Evolutionary conservation across 2,329 filamentous ascomycete species (phyloP).

Genomic region (Penicillium sp.): DNA sequence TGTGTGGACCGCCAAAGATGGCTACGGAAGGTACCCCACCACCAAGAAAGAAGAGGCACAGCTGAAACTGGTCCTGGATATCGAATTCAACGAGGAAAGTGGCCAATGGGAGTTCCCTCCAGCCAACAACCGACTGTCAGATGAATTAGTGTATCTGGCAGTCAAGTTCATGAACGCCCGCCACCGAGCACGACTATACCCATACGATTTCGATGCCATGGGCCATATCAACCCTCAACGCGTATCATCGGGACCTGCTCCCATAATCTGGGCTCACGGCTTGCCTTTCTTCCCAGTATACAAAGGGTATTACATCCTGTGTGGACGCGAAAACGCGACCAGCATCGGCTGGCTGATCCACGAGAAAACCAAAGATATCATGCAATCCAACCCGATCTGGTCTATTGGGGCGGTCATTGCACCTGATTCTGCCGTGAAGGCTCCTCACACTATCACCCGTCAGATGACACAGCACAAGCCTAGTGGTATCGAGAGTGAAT

Average conservation of each 20-base stretch:
- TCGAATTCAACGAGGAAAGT: neutral
- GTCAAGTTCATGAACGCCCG: conserved; percentile 10
- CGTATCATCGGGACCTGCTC: conserved; percentile 15
- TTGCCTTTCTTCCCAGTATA: conserved; percentile 22
- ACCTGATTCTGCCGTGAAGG: conserved; percentile 15
- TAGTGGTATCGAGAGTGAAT: neutral
- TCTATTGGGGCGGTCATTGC: conserved; percentile 19
- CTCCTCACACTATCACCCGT: conserved; percentile 7
- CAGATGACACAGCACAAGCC: conserved; percentile 13
- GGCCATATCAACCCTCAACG: conserved; percentile 18
- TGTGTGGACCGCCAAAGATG: neutral
- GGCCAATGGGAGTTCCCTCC: conserved; percentile 13
- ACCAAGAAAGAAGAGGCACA: neutral
- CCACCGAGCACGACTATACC: conserved; percentile 7
- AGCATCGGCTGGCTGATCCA: conserved; percentile 20
- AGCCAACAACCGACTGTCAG: conserved; percentile 15
- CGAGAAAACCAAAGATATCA: neutral
- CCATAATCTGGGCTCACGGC: conserved; percentile 21
- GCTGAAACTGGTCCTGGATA: conserved; percentile 4
- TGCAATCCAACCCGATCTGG: conserved; percentile 10
- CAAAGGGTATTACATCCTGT: conserved; percentile 24
- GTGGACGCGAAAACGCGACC: conserved; percentile 11
- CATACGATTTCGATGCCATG: conserved; percentile 17
- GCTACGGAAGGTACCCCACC: neutral
- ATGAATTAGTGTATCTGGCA: conserved; percentile 20